phyloP scores from a whole-genome alignment of 352 stramenopile species.

The Phytopythium ostracodes region DNA sequence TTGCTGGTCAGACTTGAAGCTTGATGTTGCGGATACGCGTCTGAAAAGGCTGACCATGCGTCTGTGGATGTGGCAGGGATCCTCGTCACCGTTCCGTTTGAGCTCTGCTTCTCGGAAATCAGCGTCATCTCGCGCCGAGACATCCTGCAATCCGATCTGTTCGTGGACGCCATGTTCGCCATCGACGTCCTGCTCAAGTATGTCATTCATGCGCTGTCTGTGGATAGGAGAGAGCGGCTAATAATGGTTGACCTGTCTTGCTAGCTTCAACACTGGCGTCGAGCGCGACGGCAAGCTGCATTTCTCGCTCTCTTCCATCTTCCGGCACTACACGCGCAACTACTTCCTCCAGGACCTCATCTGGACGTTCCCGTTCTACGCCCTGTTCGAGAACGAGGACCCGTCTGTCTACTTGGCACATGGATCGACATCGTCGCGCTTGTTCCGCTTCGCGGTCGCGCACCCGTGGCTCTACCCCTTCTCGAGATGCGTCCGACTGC shows the following conservation, averaged over 20 bases:
- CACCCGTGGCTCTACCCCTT: slow-evolving; percentile 40
- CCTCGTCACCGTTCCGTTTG: slow-evolving; percentile 57
- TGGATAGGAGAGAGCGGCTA: neutral
- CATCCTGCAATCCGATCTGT: slow-evolving; percentile 51
- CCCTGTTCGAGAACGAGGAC: slow-evolving; percentile 33
- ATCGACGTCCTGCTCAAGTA: slow-evolving; percentile 76
- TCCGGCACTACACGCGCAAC: slow-evolving; percentile 37
- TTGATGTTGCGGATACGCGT: neutral
- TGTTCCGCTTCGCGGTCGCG: slow-evolving; percentile 22
- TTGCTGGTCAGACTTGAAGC: neutral
- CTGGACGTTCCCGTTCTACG: slow-evolving; percentile 71
- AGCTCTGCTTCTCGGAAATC: slow-evolving; percentile 62
- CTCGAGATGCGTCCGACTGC: slow-evolving; percentile 40
- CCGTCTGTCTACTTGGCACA: slow-evolving; percentile 10
- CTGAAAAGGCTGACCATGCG: neutral
- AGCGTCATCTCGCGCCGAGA: slow-evolving; percentile 17
- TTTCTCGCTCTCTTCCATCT: slow-evolving; percentile 54
- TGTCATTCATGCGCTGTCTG: slow-evolving; percentile 1
- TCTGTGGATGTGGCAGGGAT: slow-evolving; percentile 33
- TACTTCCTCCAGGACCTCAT: slow-evolving; percentile 63
- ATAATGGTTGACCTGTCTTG: neutral
- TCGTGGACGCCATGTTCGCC: slow-evolving; percentile 60
- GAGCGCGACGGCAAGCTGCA: slow-evolving; percentile 72
- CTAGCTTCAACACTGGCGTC: slow-evolving; percentile 71
- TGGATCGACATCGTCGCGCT: slow-evolving; percentile 8